Evolutionary conservation across 2,329 filamentous ascomycete species (phyloP).

Genomic region (Pseudopithomyces chartarum): DNA sequence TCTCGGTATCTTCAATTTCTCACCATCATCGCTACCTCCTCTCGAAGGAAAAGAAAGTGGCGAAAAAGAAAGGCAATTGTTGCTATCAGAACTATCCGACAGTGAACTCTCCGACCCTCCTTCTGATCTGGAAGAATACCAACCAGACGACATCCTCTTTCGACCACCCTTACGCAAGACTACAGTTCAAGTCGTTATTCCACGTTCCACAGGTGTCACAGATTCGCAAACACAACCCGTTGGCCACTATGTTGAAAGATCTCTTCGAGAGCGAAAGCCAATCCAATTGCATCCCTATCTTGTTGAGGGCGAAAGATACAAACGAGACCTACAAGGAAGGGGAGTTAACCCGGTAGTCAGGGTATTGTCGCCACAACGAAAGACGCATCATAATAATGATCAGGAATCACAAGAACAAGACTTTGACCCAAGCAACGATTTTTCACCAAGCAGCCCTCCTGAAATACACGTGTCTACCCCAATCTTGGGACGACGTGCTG

Average conservation of each 20-base stretch:
- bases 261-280: constrained; percentile 51
- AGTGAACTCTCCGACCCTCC: constrained; percentile 32
- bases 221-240: constrained; percentile 19
- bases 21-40: constrained; percentile 6
- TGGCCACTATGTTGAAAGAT: constrained; percentile 31
- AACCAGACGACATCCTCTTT: constrained; percentile 5
- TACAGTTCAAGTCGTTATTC: constrained; percentile 37
- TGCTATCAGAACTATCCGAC: constrained; percentile 28
- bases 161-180: constrained; percentile 28
- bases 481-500: constrained; percentile 8
- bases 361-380: constrained; percentile 30
- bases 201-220: constrained; percentile 24
- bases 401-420: constrained; percentile 40
- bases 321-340: constrained; percentile 48
- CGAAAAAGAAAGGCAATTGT: neutral
- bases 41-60: neutral
- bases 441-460: constrained; percentile 25
- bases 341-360: constrained; percentile 51
- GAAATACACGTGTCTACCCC: constrained; percentile 34
- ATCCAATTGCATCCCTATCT: constrained; percentile 57
- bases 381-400: constrained; percentile 15
- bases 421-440: constrained; percentile 30
- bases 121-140: constrained; percentile 14
- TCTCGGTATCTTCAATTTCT: constrained; percentile 6
- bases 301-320: constrained; percentile 51